phyloP scores from a whole-genome alignment of 768 basidiomycete species.

The Boletus tylopilopsis region DNA sequence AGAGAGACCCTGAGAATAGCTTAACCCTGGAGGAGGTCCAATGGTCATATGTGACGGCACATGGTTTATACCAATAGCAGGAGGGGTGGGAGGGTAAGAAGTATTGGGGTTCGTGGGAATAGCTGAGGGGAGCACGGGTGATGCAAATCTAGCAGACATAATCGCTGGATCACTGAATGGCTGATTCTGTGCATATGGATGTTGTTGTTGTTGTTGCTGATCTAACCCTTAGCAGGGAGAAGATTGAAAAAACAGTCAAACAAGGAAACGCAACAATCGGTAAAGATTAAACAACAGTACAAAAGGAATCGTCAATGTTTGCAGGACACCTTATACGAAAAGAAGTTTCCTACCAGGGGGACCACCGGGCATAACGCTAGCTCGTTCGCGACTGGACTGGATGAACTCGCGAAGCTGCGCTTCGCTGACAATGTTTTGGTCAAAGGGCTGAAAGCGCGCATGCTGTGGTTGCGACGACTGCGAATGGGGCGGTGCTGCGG shows the following conservation, averaged over 20 bases:
- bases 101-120: conserved; percentile 8
- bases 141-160: conserved; percentile 68
- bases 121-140: conserved; percentile 31
- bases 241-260: conserved; percentile 10
- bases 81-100: conserved; percentile 9
- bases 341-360: conserved; percentile 49
- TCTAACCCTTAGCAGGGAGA: conserved; percentile 30
- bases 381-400: conserved; percentile 62
- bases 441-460: conserved; percentile 54
- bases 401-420: conserved; percentile 76
- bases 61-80: conserved; percentile 15
- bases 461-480: conserved; percentile 34
- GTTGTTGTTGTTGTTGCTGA: conserved; percentile 32
- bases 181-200: conserved; percentile 35
- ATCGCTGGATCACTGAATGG: conserved; percentile 75
- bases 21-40: conserved; percentile 69
- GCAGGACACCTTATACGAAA: conserved; percentile 33
- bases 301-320: conserved; percentile 34
- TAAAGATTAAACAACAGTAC: conserved; percentile 25
- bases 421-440: conserved; percentile 56
- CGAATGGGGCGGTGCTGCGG: conserved; percentile 33
- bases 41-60: conserved; percentile 30
- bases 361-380: conserved; percentile 30
- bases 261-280: conserved; percentile 13
- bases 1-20: conserved; percentile 37